Evolutionary conservation across 306 rosid genomes (phyloP).

Genomic region (Quercus cerris): DNA sequence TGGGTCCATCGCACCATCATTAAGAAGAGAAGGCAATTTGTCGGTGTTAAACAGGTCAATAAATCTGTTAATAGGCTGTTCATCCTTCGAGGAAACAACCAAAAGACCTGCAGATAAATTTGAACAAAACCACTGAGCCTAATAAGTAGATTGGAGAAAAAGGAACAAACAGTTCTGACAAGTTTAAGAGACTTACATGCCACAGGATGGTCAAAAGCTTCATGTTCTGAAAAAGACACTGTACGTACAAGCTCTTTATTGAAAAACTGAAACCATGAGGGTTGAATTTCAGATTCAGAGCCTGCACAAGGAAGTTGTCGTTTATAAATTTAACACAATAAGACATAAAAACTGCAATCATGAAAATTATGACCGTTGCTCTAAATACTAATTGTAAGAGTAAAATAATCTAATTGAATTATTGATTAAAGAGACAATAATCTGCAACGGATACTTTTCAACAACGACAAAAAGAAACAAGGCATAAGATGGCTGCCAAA

Average conservation of each 20-base stretch:
- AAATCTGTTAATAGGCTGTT: conserved; percentile 76
- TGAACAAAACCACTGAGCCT: conserved; percentile 8
- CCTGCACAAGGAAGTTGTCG: conserved; percentile 44
- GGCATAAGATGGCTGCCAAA: conserved; percentile 12
- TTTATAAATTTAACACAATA: conserved; percentile 9
- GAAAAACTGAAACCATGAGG: conserved; percentile 85
- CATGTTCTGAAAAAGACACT: conserved; percentile 92
- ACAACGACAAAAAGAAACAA: neutral
- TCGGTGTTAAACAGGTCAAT: conserved; percentile 66
- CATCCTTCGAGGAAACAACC: conserved; percentile 94
- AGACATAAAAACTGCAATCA: conserved; percentile 6
- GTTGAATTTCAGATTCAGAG: conserved; percentile 54
- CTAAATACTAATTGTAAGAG: neutral
- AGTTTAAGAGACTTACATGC: conserved; percentile 66
- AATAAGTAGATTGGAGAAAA: neutral
- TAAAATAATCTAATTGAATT: neutral
- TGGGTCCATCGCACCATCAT: conserved; percentile 89
- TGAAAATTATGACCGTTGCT: neutral
- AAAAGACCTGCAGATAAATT: conserved; percentile 69
- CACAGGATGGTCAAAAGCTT: conserved; percentile 99
- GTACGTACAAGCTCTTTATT: conserved; percentile 76
- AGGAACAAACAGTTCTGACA: conserved; percentile 5
- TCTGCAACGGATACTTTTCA: neutral
- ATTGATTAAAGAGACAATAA: neutral
- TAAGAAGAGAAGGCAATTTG: conserved; percentile 85